Evolutionary conservation across 495 filamentous ascomycete species (phyloP), one percentile per base, ranked within the genome.

Genomic region (Penicillium pulvis): DNA sequence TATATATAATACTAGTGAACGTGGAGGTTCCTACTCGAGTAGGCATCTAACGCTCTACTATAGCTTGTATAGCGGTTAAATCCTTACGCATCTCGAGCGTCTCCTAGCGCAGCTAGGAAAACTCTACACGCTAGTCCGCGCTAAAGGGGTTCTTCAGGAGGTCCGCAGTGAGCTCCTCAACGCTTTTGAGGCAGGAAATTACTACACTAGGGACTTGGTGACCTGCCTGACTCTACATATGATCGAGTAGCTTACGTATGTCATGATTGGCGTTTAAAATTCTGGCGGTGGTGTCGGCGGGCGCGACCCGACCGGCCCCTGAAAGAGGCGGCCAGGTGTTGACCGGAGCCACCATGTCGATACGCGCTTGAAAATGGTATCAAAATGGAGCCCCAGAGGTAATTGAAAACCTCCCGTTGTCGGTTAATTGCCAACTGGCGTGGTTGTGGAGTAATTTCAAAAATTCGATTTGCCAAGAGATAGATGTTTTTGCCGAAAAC

Each of bases 391-490:
- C 33, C 0, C 33, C 33, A 3, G 33, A 12, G 9, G 33, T 36
- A 36, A 36, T 36, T 36, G 9, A 12, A 36, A 36, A 36, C 33
- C 9, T 36, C 33, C 33, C 8, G 33, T 12, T 36, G 9, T 10
- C 33, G 33, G 1, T 1, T 1, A 12, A 0, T 36, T 12, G 10
- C 33, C 33, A 36, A 36, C 33, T 36, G 33, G 33, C 33, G 44
- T 47, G 20, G 20, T 47, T 24, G 44, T 23, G 19, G 44, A 28
- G 44, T 11, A 9, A 26, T 47, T 26, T 26, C 20, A 47, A 47
- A 4, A 47, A 26, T 47, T 47, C 19, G 44, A 26, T 26, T 47
- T 28, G 43, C 44, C 44, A 47, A 47, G 44, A 47, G 44, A 47
- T 23, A 47, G 17, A 10, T 46, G 44, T 46, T 46, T 46, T 46